phyloP scores from a whole-genome alignment of 257 asterid genomes.

The Solanum tarapatanum region DNA sequence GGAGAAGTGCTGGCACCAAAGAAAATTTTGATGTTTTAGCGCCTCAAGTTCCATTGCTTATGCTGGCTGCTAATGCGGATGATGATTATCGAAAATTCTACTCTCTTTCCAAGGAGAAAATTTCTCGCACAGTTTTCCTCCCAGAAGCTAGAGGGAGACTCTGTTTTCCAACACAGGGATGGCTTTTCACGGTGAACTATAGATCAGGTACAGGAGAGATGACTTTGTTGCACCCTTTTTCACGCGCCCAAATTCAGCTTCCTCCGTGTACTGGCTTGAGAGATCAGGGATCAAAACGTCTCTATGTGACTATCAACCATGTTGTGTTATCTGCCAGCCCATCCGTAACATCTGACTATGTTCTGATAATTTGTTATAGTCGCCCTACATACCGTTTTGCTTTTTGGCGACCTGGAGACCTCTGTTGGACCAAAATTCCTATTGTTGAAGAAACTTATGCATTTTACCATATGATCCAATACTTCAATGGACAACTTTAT shows the following conservation, averaged over 20 bases:
- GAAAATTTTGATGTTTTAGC: background rate
- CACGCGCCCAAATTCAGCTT: background rate
- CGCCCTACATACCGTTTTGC: background rate
- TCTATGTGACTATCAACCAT: background rate
- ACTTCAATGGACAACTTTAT: background rate
- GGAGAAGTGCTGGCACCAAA: background rate
- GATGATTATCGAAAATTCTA: background rate
- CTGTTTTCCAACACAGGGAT: background rate
- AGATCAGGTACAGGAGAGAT: accelerated
- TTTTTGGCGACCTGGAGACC: background rate
- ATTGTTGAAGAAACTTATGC: background rate
- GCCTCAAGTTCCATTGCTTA: background rate
- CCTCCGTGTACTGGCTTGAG: background rate
- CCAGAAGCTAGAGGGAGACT: background rate
- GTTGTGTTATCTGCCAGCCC: background rate
- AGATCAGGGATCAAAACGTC: background rate
- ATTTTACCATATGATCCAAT: background rate
- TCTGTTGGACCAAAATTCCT: background rate
- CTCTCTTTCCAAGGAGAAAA: background rate
- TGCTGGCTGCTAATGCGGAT: background rate
- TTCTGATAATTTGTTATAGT: background rate
- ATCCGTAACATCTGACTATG: background rate
- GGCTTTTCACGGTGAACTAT: background rate
- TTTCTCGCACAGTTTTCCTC: background rate
- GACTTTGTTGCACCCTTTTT: background rate